Percentiles rank a stretch among this genome's conserved stretches.
phyloP scores from a whole-genome alignment of 164 flowering plant genomes.

The Magnolia kwangsiensis region DNA sequence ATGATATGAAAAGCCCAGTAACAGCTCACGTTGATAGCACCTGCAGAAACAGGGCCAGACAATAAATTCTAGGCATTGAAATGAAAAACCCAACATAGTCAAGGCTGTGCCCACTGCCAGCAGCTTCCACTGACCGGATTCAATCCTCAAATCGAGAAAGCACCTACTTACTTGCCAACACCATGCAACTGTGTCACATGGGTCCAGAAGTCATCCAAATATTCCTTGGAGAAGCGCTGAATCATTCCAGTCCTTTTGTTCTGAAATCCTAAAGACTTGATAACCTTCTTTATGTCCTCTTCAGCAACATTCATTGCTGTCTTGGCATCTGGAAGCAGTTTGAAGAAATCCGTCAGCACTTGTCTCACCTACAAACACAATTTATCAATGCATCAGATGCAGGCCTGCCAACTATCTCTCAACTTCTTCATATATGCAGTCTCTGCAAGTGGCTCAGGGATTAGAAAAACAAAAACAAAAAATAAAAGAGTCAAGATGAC shows the following conservation, averaged over 20 bases:
- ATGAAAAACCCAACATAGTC: too few relatives aligned
- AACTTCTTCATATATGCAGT: too few relatives aligned
- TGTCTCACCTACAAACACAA: constrained; percentile 35
- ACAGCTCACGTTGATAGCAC: too few relatives aligned
- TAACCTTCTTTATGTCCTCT: constrained; percentile 45
- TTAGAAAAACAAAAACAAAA: too few relatives aligned
- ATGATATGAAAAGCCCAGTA: too few relatives aligned
- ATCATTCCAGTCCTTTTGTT: constrained; percentile 60
- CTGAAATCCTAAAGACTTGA: constrained; percentile 55
- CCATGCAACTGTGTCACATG: constrained; percentile 75
- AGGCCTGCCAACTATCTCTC: background rate
- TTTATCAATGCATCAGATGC: background rate
- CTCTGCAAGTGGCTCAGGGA: too few relatives aligned
- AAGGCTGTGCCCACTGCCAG: too few relatives aligned
- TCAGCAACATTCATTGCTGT: constrained; percentile 35
- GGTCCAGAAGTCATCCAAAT: constrained; percentile 63
- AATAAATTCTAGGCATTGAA: too few relatives aligned
- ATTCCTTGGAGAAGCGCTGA: constrained; percentile 57
- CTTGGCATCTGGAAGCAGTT: constrained; percentile 68
- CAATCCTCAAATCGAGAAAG: too few relatives aligned
- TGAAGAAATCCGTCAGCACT: constrained; percentile 50
- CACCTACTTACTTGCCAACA: constrained; percentile 61
- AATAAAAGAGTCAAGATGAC: too few relatives aligned
- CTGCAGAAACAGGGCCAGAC: too few relatives aligned
- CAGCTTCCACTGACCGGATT: background rate